Percentiles rank a stretch among this genome's conserved stretches.
These are phyloP conservation scores for Pyracantha coccinea DNA, from an alignment of 331 rosid genomes.

Conservation along the genomic window DNA sequence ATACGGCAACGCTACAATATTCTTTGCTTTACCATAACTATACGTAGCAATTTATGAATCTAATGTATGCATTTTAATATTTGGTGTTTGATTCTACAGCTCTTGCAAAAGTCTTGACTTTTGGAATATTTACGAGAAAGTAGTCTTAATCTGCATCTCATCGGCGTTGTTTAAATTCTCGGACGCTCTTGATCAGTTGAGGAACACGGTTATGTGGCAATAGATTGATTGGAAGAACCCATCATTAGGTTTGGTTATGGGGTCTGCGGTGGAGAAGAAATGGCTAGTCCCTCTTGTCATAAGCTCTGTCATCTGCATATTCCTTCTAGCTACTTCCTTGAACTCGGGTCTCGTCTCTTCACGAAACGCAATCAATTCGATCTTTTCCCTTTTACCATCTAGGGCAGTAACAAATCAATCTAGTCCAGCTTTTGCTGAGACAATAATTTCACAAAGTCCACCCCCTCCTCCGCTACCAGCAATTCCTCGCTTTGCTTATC, in stretches of 20 bases:
- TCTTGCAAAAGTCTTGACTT: not conserved
- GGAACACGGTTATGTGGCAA: constrained; percentile 18
- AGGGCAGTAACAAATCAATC: constrained; percentile 27
- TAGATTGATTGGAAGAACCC: constrained; percentile 21
- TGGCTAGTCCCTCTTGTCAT: constrained; percentile 68
- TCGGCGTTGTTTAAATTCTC: not conserved
- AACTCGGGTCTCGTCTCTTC: constrained; percentile 68
- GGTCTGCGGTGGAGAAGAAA: constrained; percentile 64
- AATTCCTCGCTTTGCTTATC: constrained; percentile 73
- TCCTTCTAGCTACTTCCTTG: constrained; percentile 62
- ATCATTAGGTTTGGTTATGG: constrained; percentile 46
- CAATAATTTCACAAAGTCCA: constrained; percentile 29
- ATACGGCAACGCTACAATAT: constrained; percentile 7
- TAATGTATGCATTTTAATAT: constrained; percentile 11
- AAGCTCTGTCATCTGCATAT: constrained; percentile 47
- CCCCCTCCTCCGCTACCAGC: constrained; percentile 35
- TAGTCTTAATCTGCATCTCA: constrained; percentile 4
- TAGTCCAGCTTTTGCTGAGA: constrained; percentile 33
- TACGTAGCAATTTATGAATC: not conserved
- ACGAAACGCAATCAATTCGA: constrained; percentile 53
- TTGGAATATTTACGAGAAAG: constrained; percentile 1
- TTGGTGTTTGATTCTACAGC: constrained; percentile 43
- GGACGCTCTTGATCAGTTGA: not conserved
- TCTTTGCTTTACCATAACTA: constrained; percentile 2
- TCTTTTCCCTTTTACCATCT: constrained; percentile 61